Conservation (phyloP, 345 rosid species). For the Garcia nutans region DNA sequence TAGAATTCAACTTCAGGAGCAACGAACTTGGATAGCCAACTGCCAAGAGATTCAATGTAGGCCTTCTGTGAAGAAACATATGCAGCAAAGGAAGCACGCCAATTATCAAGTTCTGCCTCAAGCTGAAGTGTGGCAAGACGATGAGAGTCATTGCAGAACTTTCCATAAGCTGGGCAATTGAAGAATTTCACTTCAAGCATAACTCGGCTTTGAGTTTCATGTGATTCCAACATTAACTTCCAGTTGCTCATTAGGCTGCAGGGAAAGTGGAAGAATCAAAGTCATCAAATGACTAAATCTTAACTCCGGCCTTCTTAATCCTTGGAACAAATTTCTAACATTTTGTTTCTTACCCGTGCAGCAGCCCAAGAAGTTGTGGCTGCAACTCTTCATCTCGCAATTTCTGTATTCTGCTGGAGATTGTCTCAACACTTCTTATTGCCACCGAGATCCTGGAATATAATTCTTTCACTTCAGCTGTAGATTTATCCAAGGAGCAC, state of each 20-base stretch:
- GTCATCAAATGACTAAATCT: conserved; percentile 7
- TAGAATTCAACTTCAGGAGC: conserved; percentile 34
- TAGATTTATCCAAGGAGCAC: conserved; percentile 24
- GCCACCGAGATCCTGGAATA: conserved; percentile 37
- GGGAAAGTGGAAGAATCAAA: conserved; percentile 1
- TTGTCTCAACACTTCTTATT: conserved; percentile 36
- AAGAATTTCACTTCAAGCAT: conserved; percentile 39
- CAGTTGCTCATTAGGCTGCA: conserved; percentile 44
- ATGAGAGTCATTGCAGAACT: conserved; percentile 33
- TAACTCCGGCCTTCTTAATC: neutral
- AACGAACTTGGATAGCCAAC: conserved; percentile 41
- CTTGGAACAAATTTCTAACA: neutral
- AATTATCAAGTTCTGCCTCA: conserved; percentile 38
- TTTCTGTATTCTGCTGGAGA: conserved; percentile 40
- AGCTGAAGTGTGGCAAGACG: conserved; percentile 44
- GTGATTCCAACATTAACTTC: conserved; percentile 39
- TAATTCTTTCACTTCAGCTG: conserved; percentile 30
- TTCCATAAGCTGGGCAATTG: conserved; percentile 23
- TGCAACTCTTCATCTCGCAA: conserved; percentile 49
- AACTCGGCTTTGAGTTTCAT: conserved; percentile 40
- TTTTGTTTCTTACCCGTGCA: conserved; percentile 36
- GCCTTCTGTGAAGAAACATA: conserved; percentile 38
- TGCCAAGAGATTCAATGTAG: conserved; percentile 42
- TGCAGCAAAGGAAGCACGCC: conserved; percentile 35
- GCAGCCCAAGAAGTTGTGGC: conserved; percentile 43